Conservation (phyloP, 1,139 yeast genomes). For the Protomyces macrosporus region DNA sequence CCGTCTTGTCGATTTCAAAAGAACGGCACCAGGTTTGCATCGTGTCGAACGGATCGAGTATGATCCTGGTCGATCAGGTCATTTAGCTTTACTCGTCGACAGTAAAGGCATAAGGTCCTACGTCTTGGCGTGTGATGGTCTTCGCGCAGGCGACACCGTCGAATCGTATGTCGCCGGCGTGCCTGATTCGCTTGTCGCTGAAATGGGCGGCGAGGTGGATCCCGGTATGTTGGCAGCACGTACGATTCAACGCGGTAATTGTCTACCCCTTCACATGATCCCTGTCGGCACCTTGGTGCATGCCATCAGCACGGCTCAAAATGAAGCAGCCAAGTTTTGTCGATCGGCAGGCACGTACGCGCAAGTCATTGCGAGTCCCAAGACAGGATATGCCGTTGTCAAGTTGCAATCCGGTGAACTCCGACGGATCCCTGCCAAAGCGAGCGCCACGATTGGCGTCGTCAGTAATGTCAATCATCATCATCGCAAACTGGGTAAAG, state of each 20-base stretch:
- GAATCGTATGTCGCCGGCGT: slow-evolving; percentile 85
- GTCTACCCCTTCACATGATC: slow-evolving; percentile 84
- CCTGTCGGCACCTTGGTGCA: slow-evolving; percentile 91
- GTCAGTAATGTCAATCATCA: slow-evolving; percentile 95
- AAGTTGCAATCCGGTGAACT: slow-evolving; percentile 89
- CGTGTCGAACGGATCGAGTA: slow-evolving; percentile 84
- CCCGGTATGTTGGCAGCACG: slow-evolving; percentile 86
- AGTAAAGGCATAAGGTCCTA: slow-evolving; percentile 63
- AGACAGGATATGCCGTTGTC: slow-evolving; percentile 66
- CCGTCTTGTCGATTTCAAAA: slow-evolving; percentile 70
- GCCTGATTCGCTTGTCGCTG: slow-evolving; percentile 67
- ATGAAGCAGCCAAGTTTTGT: slow-evolving; percentile 87
- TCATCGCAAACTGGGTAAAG: slow-evolving; percentile 87
- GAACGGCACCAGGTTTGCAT: slow-evolving; percentile 66
- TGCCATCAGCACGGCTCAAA: slow-evolving; percentile 68
- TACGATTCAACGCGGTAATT: slow-evolving; percentile 89
- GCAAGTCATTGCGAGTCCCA: slow-evolving; percentile 72
- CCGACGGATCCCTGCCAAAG: slow-evolving; percentile 75
- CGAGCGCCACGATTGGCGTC: slow-evolving; percentile 91
- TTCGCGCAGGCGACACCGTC: slow-evolving; percentile 85
- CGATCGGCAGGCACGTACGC: slow-evolving; percentile 95
- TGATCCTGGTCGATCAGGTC: slow-evolving; percentile 93
- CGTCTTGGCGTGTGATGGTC: slow-evolving; percentile 85
- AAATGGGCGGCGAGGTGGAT: slow-evolving; percentile 80
- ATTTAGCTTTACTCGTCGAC: slow-evolving; percentile 78